Conservation (phyloP, 306 rosid genomes). For the Vigna hirtella region DNA sequence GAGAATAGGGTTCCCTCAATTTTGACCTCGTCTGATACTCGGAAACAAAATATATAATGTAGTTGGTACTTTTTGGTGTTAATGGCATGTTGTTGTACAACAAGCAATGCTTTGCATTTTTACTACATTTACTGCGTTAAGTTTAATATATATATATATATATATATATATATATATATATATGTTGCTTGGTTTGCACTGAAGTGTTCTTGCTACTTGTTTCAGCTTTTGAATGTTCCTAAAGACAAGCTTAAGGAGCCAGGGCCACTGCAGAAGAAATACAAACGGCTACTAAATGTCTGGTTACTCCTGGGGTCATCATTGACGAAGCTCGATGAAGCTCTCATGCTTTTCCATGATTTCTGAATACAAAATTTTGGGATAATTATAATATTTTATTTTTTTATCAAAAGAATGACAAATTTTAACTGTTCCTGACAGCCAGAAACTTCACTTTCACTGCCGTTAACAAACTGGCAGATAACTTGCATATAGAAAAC, state of each 20-base stretch:
- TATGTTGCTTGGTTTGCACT: slow-evolving; percentile 27
- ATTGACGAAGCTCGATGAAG: slow-evolving; percentile 80
- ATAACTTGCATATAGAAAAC: neutral
- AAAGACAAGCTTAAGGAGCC: slow-evolving; percentile 51
- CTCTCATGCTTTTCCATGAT: slow-evolving; percentile 92
- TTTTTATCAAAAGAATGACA: slow-evolving; percentile 15
- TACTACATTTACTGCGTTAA: slow-evolving; percentile 14
- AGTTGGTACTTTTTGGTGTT: slow-evolving; percentile 9
- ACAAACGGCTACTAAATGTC: slow-evolving; percentile 41
- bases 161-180: neutral
- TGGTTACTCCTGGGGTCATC: slow-evolving; percentile 62
- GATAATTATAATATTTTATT: neutral
- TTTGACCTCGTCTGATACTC: neutral
- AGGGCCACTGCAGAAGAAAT: slow-evolving; percentile 54
- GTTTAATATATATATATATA: neutral
- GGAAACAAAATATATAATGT: neutral
- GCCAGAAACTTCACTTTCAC: neutral
- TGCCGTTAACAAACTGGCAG: neutral
- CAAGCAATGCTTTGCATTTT: neutral
- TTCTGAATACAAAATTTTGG: slow-evolving; percentile 53
- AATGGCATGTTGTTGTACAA: neutral
- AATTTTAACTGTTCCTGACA: neutral
- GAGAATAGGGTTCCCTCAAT: slow-evolving; percentile 16
- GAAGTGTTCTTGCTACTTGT: slow-evolving; percentile 38
- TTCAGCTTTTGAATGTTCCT: slow-evolving; percentile 63